Percentiles rank a stretch among this genome's conserved stretches.
These are phyloP conservation scores for Sordariomycetes sp. DNA, from an alignment of 2,329 filamentous ascomycete genomes.

Conservation along the genomic window DNA sequence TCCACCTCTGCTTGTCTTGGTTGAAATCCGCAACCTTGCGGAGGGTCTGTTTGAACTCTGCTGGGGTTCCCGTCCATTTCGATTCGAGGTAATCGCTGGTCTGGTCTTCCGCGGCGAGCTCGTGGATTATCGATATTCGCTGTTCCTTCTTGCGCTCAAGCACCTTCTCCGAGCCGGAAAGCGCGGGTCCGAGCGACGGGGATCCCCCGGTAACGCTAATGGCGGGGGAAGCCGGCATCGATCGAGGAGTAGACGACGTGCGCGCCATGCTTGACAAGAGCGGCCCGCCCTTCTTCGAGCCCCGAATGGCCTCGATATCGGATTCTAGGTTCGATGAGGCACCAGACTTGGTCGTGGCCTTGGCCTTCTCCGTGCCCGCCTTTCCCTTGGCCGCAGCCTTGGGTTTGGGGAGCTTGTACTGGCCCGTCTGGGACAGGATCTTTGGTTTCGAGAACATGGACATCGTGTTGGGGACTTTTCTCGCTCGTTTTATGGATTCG, in stretches of 20 bases:
- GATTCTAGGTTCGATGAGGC: slow-evolving; percentile 31
- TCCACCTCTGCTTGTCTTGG: slow-evolving; percentile 37
- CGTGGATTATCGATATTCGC: slow-evolving; percentile 45
- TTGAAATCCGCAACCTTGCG: slow-evolving; percentile 48
- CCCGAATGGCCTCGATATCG: slow-evolving; percentile 39
- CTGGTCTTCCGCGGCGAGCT: slow-evolving; percentile 44
- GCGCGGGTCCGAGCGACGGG: slow-evolving; percentile 36
- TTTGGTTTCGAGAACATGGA: slow-evolving; percentile 30
- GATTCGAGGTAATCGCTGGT: slow-evolving; percentile 35
- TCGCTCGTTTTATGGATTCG: slow-evolving; percentile 32
- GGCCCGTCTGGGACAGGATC: slow-evolving; percentile 1
- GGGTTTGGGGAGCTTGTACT: neutral
- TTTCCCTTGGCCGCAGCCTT: slow-evolving; percentile 13
- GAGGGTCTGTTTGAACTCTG: slow-evolving; percentile 43
- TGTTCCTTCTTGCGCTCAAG: slow-evolving; percentile 43
- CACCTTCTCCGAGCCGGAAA: slow-evolving; percentile 38
- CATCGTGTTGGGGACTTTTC: slow-evolving; percentile 38
- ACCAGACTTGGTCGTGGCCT: slow-evolving; percentile 16
- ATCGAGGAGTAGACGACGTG: slow-evolving; percentile 22
- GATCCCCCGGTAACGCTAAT: slow-evolving; percentile 42
- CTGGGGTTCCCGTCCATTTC: slow-evolving; percentile 38
- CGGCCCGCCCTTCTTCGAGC: slow-evolving; percentile 27
- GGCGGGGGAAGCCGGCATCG: slow-evolving; percentile 43
- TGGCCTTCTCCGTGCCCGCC: slow-evolving; percentile 10
- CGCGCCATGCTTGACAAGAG: slow-evolving; percentile 27